Evolutionary conservation across 108 stramenopile species (phyloP).

Genomic region (Pelagomonas calceolata): DNA sequence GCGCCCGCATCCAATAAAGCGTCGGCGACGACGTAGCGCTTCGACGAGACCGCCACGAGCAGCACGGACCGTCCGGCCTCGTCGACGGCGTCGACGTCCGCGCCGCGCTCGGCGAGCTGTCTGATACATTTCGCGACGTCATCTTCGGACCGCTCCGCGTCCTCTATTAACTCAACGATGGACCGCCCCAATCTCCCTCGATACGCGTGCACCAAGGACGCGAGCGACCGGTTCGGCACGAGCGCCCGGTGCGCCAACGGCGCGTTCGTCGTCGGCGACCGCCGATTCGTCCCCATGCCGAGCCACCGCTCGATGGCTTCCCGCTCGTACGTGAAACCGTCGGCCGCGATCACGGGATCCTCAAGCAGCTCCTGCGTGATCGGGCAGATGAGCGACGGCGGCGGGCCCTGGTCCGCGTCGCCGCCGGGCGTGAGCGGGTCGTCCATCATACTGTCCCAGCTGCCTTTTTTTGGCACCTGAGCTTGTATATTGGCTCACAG

Average conservation of each 20-base stretch:
- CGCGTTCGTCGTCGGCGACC: conserved; percentile 2
- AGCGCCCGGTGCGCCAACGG: not conserved
- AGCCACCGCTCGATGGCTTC: not conserved
- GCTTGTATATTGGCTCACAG: too few species aligned
- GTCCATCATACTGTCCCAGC: too few species aligned
- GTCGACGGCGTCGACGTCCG: too few species aligned
- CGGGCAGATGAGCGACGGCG: not conserved
- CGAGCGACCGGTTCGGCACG: not conserved
- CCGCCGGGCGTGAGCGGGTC: too few species aligned
- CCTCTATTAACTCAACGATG: too few species aligned
- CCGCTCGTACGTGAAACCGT: conserved; percentile 1
- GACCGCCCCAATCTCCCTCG: not conserved
- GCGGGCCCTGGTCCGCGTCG: not conserved
- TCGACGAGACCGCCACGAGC: too few species aligned
- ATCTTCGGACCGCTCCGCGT: too few species aligned
- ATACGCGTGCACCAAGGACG: not conserved
- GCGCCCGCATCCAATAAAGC: not conserved
- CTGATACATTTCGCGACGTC: too few species aligned
- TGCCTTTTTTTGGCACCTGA: too few species aligned
- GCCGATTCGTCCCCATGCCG: not conserved
- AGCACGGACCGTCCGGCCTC: too few species aligned
- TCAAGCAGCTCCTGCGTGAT: conserved; percentile 1
- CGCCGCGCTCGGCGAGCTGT: too few species aligned
- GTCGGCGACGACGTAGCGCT: too few species aligned
- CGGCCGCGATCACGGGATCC: not conserved